These are phyloP conservation scores for Leccinum longicurvipes DNA, from an alignment of 768 basidiomycete genomes.

Conservation along the genomic window DNA sequence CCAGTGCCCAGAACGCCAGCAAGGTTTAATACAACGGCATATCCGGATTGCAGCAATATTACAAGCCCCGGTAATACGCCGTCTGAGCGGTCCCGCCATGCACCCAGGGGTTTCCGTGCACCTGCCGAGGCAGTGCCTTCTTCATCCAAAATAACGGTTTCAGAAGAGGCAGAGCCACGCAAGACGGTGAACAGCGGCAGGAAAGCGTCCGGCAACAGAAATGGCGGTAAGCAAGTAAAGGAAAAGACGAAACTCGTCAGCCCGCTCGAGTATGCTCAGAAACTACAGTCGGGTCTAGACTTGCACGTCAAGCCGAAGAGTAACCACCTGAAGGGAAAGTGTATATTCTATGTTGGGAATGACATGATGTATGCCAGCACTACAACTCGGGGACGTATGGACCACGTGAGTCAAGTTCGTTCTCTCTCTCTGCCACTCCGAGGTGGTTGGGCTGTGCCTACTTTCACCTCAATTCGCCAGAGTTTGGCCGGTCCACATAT, in stretches of 20 bases:
- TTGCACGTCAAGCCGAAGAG: constrained; percentile 18
- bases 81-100: background rate
- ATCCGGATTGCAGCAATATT: constrained; percentile 12
- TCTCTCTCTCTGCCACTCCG: background rate
- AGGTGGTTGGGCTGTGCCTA: background rate
- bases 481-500: background rate
- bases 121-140: background rate
- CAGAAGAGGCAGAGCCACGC: constrained; percentile 9
- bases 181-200: constrained; percentile 23
- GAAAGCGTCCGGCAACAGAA: constrained; percentile 1
- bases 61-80: constrained; percentile 19
- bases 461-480: background rate
- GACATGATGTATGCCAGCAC: constrained; percentile 53
- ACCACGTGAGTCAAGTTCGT: constrained; percentile 45
- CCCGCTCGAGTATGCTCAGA: constrained; percentile 53
- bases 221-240: constrained; percentile 32
- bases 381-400: constrained; percentile 55
- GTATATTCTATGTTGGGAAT: constrained; percentile 56
- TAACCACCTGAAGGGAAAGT: constrained; percentile 47
- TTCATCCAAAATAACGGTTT: background rate
- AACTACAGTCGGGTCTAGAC: constrained; percentile 36
- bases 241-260: constrained; percentile 42
- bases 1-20: constrained; percentile 3
- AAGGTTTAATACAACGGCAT: constrained; percentile 4
- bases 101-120: background rate